Base-by-base conservation (phyloP, 768 basidiomycete species). In the Termitomyces sp. region DNA sequence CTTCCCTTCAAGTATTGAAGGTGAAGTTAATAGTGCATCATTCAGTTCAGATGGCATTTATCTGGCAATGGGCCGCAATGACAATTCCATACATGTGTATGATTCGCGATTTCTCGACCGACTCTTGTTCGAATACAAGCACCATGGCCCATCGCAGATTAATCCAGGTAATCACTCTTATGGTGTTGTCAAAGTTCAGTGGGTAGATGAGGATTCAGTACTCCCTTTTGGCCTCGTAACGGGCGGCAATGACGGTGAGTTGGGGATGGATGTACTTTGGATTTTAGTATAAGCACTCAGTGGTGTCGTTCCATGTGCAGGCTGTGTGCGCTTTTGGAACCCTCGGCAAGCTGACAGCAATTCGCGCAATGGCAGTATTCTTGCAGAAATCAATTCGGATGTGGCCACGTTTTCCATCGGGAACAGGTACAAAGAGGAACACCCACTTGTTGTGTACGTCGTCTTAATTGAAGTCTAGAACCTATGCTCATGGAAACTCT, bases 241-340 rank as follows among this genome's bases (percentile, higher is more conserved):
- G 9, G 86, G 83, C 4, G 86, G 87, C 0, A 73, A 79, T 35
- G 87, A 90, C 64, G 87, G 87, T 87, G 59, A 55, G 79, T 64
- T 47, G 25, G 10, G n/a, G n/a, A n/a, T n/a, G n/a, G 1, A 5
- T 38, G 3, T 19, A 3, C 46, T 9, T 14, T 47, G 41, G 16
- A 14, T 37, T 38, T 41, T 5, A 25, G 23, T 32, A 42, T 45
- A 31, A 53, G 37, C 41, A 42, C 56, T 27, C 44, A 35, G 12
- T 46, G 16, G 19, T 21, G 47, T 67, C 35, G 59, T 29, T 29
- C 41, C 43, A 34, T 58, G 42, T 43, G 41, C 63, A 89, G 87
- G 87, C n/a, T 87, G 85, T 63, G 78, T 90, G 10, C 77, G 87
- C 27, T 61, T 87, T 35, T 90, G 87, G 87, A 80, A 89, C 63